Conservation (phyloP, 306 rosid species). For the Inga oerstediana region DNA sequence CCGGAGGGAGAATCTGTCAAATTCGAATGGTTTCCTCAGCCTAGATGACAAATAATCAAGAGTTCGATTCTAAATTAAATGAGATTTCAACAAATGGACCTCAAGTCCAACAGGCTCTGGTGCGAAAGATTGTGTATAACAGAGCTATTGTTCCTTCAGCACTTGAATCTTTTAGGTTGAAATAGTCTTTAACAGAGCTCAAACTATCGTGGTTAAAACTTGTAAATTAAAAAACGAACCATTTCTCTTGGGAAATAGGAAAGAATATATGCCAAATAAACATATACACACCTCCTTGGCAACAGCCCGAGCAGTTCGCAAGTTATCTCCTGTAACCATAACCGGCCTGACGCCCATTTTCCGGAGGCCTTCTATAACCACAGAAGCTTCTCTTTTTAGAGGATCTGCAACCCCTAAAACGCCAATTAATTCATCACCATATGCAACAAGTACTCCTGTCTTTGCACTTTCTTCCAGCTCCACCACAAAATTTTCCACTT, state of each 20-base stretch:
- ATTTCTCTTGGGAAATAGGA: background rate
- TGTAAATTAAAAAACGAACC: background rate
- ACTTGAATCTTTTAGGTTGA: background rate
- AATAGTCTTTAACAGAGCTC: background rate
- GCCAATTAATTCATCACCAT: conserved; percentile 48
- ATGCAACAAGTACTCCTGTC: conserved; percentile 69
- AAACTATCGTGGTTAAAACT: background rate
- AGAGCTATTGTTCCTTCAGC: background rate
- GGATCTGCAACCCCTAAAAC: conserved; percentile 79
- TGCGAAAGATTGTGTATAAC: no score
- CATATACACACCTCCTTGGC: conserved; percentile 62
- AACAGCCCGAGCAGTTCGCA: conserved; percentile 73
- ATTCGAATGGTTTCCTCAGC: background rate
- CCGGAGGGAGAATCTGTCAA: background rate
- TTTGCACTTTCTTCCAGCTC: conserved; percentile 76
- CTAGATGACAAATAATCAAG: background rate
- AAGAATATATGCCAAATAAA: background rate
- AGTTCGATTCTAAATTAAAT: background rate
- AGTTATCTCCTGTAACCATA: conserved; percentile 80
- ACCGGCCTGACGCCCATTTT: conserved; percentile 69
- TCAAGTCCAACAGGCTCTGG: background rate
- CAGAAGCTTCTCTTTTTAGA: conserved; percentile 72
- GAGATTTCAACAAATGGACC: background rate
- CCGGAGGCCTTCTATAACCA: conserved; percentile 69
- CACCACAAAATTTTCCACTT: conserved; percentile 58